Base-by-base conservation (phyloP, 345 rosid species). In the Zanthoxylum bungeanum region DNA sequence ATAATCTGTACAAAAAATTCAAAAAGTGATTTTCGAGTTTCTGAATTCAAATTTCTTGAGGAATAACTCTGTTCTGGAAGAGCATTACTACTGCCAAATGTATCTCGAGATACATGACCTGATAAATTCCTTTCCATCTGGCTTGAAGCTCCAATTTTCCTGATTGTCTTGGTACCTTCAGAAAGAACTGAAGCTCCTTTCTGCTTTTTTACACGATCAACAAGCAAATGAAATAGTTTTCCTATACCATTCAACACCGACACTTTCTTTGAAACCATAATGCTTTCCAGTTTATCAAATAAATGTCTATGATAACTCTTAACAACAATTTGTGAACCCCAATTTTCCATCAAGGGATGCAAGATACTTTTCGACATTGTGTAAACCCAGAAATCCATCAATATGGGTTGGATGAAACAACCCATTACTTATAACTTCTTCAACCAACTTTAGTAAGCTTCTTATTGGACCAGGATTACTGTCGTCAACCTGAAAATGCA, bases 221-320 rank as follows among this genome's bases (percentile, higher is more conserved):
- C 87, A 74, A 92, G 85, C 82, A 91, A 73, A 66, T 56, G 83
- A 79, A 91, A 87, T 57, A 95, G 78, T 59, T 78, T 79, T 28
- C 97, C 98, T 4, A 86, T 67, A 72, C 94, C 86, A 69, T 78
- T 82, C 83, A 82, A 66, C 16, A 70, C 82, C 72, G 69, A 33
- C 40, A 76, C 77, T 59, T 83, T 80, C 84, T 85, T 92, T 76
- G 61, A 74, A 67, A 55, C 70, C 50, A 85, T 46, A 64, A 89
- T 75, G 60, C 68, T 77, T 73, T 87, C 81, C 46, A 91, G 76
- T 83, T 84, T 87, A 69, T 86, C 81, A 78, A 92, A 91, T 50
- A 91, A 84, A 81, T 91, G 91, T 66, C 94, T 84, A 51, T 95
- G 98, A 70, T 95, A 91, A 81, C 99, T 91, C 79, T 76, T 77